These are phyloP conservation scores for Solanum pinnatisectum DNA, from an alignment of 257 asterid species.

Conservation along the genomic window DNA sequence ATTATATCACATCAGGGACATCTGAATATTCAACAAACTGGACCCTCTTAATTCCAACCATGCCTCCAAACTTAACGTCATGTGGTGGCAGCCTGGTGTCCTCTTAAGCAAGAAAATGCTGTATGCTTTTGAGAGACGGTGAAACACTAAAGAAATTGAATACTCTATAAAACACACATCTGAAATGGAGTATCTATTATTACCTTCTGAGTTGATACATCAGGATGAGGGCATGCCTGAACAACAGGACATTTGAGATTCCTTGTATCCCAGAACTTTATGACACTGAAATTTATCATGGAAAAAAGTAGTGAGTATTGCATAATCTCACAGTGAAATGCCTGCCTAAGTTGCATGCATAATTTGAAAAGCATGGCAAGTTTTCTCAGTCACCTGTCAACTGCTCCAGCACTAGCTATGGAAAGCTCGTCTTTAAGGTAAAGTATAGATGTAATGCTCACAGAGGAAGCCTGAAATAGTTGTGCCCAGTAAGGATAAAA, in stretches of 20 bases:
- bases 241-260: conserved; percentile 60
- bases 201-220: conserved; percentile 42
- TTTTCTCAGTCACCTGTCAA: conserved; percentile 53
- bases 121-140: not conserved
- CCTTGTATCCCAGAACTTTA: conserved; percentile 93
- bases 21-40: not conserved
- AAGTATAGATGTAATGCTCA: conserved; percentile 86
- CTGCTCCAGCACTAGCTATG: conserved; percentile 96
- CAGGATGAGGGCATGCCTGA: conserved; percentile 56
- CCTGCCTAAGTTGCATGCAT: not conserved
- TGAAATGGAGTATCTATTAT: not conserved
- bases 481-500: not conserved
- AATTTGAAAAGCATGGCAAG: conserved; percentile 1
- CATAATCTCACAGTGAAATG: not conserved
- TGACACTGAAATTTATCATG: conserved; percentile 22
- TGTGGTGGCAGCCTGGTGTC: not conserved
- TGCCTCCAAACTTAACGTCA: not conserved
- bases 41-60: not conserved
- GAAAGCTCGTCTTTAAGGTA: conserved; percentile 77
- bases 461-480: conserved; percentile 48
- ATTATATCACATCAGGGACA: not conserved
- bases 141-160: not conserved
- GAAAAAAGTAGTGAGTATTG: not conserved
- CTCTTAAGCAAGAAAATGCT: not conserved
- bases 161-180: not conserved